These are phyloP conservation scores for Didymella segeticola DNA, from an alignment of 2,329 filamentous ascomycete genomes.

Conservation along the genomic window DNA sequence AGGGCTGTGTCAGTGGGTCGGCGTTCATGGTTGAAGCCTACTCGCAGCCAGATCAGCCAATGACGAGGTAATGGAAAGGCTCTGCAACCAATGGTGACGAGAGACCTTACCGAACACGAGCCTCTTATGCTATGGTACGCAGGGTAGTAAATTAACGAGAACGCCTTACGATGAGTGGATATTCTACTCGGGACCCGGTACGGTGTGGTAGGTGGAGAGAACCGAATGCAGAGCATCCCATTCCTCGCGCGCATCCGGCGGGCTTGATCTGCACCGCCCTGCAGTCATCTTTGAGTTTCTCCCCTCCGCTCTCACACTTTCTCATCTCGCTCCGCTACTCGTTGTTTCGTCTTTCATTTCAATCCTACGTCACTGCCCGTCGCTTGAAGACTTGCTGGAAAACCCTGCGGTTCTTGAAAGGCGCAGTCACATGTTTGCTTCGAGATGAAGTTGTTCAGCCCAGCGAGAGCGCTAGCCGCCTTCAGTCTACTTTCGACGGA, in stretches of 20 bases:
- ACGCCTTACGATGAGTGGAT: background rate
- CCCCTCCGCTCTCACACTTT: constrained; percentile 1
- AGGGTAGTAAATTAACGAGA: constrained; percentile 2
- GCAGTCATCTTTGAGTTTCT: constrained; percentile 1
- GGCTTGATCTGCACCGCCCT: constrained; percentile 4
- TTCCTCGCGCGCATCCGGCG: constrained; percentile 2
- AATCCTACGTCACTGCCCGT: background rate
- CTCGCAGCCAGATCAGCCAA: background rate
- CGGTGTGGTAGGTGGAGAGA: background rate
- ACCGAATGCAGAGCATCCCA: background rate
- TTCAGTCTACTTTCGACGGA: constrained; percentile 32
- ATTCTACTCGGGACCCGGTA: too few species aligned
- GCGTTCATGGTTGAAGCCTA: background rate
- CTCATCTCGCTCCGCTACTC: background rate
- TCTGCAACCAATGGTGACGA: too few species aligned
- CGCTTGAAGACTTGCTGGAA: background rate
- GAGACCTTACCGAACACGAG: constrained; percentile 13
- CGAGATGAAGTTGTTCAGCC: constrained; percentile 37
- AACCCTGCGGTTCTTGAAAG: background rate
- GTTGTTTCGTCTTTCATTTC: background rate
- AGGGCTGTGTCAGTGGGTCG: constrained; percentile 4
- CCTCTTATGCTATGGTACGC: background rate
- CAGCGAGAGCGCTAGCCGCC: constrained; percentile 34
- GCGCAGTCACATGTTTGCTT: constrained; percentile 24
- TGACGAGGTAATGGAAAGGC: background rate